A percentile compares a stretch with the other conserved stretches of the same genome.
These are phyloP conservation scores for Murraya koenigii DNA, from an alignment of 345 rosid species.

Conservation along the genomic window DNA sequence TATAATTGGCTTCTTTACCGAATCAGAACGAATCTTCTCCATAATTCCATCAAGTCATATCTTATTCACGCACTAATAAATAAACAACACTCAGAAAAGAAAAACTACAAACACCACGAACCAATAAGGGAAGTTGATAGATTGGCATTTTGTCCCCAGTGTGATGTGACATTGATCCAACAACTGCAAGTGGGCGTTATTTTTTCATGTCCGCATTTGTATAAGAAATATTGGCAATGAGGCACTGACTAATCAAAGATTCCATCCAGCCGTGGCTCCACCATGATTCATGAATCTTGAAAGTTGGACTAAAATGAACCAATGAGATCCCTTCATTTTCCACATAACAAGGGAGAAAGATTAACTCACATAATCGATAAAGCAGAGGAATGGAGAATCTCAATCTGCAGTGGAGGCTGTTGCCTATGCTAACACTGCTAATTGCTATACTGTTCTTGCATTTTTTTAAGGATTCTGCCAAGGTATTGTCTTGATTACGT, in stretches of 20 bases:
- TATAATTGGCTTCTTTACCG: background rate
- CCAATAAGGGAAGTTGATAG: background rate
- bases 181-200: conserved; percentile 2
- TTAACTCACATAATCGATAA: background rate
- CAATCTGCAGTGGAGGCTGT: conserved; percentile 49
- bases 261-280: background rate
- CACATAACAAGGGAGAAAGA: background rate
- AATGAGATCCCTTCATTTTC: background rate
- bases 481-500: conserved; percentile 30
- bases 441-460: conserved; percentile 37
- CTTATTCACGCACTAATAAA: background rate
- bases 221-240: background rate
- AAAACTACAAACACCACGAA: background rate
- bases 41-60: background rate
- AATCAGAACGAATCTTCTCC: conserved; percentile 6
- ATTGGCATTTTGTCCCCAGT: background rate
- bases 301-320: background rate
- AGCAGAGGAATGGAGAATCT: conserved; percentile 36
- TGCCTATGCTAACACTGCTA: conserved; percentile 51
- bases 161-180: background rate
- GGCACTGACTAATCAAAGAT: background rate
- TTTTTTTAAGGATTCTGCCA: conserved; percentile 40
- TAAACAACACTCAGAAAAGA: background rate
- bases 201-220: no score
- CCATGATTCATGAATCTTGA: background rate